These are phyloP conservation scores for Penicillium steckii DNA, from an alignment of 495 filamentous ascomycete species.

Conservation along the genomic window DNA sequence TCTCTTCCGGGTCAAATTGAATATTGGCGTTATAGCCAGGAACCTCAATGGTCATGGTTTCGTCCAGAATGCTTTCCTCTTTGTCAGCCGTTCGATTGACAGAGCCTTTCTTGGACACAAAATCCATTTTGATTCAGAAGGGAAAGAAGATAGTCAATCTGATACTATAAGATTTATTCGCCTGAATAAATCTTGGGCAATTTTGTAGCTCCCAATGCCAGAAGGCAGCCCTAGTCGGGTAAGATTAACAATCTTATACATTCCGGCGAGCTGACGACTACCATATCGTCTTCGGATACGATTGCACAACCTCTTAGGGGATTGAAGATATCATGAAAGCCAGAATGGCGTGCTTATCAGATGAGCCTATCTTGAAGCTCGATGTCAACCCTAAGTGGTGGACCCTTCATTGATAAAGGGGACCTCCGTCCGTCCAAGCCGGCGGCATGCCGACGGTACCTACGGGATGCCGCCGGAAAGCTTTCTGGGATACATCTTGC, in stretches of 20 bases:
- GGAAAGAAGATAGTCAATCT: not conserved
- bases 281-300: not conserved
- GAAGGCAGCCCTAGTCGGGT: not conserved
- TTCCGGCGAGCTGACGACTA: not conserved
- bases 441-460: slow-evolving; percentile 1
- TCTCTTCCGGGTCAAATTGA: not conserved
- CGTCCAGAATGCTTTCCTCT: not conserved
- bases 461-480: slow-evolving; percentile 1
- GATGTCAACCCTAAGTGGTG: not conserved
- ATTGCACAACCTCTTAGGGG: not conserved
- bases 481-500: not conserved
- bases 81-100: not conserved
- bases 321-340: slow-evolving; percentile 8
- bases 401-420: slow-evolving; percentile 2
- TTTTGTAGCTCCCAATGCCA: no score
- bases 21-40: not conserved
- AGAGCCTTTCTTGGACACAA: not conserved
- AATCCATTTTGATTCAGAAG: not conserved
- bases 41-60: not conserved
- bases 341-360: slow-evolving; percentile 8
- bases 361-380: slow-evolving; percentile 1
- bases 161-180: no score
- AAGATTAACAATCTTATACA: not conserved
- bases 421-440: not conserved
- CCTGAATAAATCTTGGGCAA: no score